These are phyloP conservation scores for Hirschioporus abietinus DNA, from an alignment of 768 basidiomycete genomes.

Conservation along the genomic window DNA sequence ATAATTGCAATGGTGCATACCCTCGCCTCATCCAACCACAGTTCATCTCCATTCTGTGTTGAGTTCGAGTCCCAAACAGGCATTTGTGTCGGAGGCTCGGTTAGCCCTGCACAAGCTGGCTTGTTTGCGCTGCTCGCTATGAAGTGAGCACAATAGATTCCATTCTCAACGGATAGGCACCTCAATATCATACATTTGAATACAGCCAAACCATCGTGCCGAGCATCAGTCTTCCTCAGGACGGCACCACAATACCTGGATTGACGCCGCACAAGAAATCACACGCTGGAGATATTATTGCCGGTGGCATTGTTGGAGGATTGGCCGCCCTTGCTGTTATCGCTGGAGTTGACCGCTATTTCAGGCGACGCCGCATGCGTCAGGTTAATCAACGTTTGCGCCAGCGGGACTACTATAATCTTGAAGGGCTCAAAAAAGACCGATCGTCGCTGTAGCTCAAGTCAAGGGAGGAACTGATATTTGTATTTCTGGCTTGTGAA, in stretches of 20 bases:
- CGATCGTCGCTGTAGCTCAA: too few relatives aligned
- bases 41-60: conserved; percentile 2
- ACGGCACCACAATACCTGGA: neutral
- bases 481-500: too few relatives aligned
- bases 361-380: neutral
- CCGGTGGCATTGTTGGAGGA: neutral
- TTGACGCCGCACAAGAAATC: neutral
- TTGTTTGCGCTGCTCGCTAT: neutral
- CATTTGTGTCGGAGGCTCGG: neutral
- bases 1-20: neutral
- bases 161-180: too few relatives aligned
- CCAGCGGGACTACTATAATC: too few relatives aligned
- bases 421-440: too few relatives aligned
- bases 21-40: neutral
- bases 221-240: neutral
- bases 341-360: neutral
- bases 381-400: neutral
- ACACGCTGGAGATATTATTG: neutral
- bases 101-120: neutral
- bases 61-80: neutral
- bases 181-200: too few relatives aligned
- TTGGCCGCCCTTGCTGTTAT: neutral
- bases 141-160: neutral
- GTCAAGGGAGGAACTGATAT: too few relatives aligned
- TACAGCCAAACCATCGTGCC: neutral